phyloP scores from a whole-genome alignment of 768 basidiomycete genomes.

The Boletus sp. region DNA sequence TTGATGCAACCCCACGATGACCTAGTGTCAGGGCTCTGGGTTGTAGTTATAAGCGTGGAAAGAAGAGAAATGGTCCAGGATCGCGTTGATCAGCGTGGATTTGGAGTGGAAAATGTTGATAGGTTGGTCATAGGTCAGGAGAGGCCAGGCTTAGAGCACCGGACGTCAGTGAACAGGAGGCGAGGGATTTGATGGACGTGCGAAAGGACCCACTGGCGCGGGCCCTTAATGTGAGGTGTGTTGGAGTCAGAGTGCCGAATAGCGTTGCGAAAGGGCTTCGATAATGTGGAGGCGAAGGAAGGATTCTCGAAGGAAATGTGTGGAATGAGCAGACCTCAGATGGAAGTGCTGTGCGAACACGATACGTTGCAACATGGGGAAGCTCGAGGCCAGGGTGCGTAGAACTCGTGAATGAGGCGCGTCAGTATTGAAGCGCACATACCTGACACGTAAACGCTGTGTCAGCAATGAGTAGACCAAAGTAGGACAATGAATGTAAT shows the following conservation, averaged over 20 bases:
- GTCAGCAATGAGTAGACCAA: neutral
- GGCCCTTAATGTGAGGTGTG: neutral
- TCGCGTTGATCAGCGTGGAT: neutral
- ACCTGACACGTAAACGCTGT: neutral
- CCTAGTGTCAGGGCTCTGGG: conserved; percentile 10
- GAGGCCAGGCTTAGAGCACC: neutral
- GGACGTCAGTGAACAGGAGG: neutral
- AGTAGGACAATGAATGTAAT: neutral
- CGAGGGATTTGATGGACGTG: neutral
- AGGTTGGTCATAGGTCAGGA: neutral
- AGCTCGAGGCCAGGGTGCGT: neutral
- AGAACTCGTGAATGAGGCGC: conserved; percentile 2
- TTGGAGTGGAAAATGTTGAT: neutral
- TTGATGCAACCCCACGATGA: conserved; percentile 6
- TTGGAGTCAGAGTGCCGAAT: neutral
- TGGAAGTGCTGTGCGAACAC: neutral
- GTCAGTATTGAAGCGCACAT: neutral
- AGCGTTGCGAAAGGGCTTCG: neutral
- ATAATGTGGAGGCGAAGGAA: neutral
- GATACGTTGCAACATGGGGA: neutral
- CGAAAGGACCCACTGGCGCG: neutral
- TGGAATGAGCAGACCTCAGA: neutral
- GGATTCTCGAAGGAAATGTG: neutral
- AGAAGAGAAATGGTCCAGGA: neutral
- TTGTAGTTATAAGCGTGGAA: conserved; percentile 4